phyloP scores from a whole-genome alignment of 2,329 filamentous ascomycete genomes.

The Botrytis galanthina region DNA sequence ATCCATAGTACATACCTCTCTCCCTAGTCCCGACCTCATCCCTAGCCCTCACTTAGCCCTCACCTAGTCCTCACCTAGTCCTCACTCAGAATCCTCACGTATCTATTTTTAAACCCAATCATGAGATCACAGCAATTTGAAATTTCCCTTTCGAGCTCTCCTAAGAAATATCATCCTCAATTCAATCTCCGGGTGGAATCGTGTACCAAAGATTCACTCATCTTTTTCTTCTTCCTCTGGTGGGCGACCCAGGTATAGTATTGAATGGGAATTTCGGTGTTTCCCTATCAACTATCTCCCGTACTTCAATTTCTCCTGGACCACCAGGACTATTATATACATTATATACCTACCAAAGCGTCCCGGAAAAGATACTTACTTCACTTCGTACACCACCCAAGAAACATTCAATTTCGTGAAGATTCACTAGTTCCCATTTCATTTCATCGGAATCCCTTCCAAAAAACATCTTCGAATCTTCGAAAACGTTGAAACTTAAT shows the following conservation, averaged over 20 bases:
- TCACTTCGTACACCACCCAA: neutral
- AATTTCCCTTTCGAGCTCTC: neutral
- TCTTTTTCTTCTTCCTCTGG: neutral
- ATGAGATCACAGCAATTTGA: neutral
- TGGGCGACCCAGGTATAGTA: neutral
- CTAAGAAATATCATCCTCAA: neutral
- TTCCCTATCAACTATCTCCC: neutral
- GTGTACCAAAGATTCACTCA: neutral
- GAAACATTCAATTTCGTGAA: neutral
- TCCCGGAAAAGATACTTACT: neutral
- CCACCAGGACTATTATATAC: neutral
- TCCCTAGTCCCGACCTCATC: neutral
- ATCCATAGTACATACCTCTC: no score
- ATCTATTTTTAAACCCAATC: conserved; percentile 10
- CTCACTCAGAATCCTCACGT: neutral
- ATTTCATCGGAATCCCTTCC: neutral
- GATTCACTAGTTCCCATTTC: neutral
- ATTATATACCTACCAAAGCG: neutral
- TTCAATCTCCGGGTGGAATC: conserved; percentile 2
- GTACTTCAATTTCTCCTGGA: neutral
- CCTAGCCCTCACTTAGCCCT: neutral
- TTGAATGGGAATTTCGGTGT: neutral
- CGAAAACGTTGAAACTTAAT: neutral
- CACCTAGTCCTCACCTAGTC: neutral
- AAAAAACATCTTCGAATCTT: neutral